These are phyloP conservation scores for Botrytis cinerea DNA, from an alignment of 2,329 filamentous ascomycete genomes.

Conservation along the genomic window DNA sequence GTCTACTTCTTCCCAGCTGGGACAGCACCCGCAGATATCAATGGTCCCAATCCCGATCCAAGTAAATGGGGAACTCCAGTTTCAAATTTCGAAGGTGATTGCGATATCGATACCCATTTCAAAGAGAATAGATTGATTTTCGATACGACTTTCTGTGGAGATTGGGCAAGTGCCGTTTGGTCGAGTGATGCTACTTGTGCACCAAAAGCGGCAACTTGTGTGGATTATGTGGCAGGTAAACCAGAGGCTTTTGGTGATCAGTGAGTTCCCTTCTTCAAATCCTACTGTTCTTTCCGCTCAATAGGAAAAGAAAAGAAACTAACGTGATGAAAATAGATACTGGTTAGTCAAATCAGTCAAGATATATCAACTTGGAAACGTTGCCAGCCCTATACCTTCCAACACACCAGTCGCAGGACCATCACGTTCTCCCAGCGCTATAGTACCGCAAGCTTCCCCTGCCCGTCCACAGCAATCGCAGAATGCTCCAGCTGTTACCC, in stretches of 20 bases:
- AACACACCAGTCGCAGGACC: background rate
- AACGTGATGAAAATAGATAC: background rate
- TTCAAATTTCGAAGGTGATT: slow-evolving; percentile 61
- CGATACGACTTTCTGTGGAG: slow-evolving; percentile 82
- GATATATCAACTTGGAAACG: slow-evolving; percentile 8
- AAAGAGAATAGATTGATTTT: slow-evolving; percentile 73
- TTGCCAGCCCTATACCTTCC: background rate
- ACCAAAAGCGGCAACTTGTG: slow-evolving; percentile 64
- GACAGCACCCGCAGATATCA: slow-evolving; percentile 68
- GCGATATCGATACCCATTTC: slow-evolving; percentile 72
- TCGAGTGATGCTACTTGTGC: slow-evolving; percentile 46
- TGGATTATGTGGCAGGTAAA: slow-evolving; percentile 70
- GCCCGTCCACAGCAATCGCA: background rate
- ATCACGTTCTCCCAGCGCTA: background rate
- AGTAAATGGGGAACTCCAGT: slow-evolving; percentile 65
- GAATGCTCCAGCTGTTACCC: background rate
- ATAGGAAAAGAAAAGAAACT: background rate
- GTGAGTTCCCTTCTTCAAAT: slow-evolving; percentile 45
- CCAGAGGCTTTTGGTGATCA: slow-evolving; percentile 69
- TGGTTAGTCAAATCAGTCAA: slow-evolving; percentile 5
- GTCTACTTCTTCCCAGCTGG: slow-evolving; percentile 65
- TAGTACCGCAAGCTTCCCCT: background rate
- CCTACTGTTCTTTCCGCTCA: rapidly evolving
- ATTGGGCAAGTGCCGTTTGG: slow-evolving; percentile 70
- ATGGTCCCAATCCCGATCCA: slow-evolving; percentile 62